phyloP scores from a whole-genome alignment of 2,329 filamentous ascomycete species.

The Venturia aucupariae region DNA sequence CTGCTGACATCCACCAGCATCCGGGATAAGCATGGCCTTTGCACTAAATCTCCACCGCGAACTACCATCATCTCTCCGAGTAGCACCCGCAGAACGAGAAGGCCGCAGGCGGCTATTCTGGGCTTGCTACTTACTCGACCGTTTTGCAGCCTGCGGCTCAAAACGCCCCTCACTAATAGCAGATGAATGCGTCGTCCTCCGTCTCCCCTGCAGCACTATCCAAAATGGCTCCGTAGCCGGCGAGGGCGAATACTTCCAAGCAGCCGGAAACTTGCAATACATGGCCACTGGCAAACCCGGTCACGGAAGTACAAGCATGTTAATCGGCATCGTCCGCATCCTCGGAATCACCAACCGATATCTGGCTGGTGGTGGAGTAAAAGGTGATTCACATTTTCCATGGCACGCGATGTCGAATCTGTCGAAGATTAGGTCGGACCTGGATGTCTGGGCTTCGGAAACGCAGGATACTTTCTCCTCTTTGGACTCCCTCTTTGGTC shows the following conservation, averaged over 20 bases:
- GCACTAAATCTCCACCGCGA: conserved; percentile 76
- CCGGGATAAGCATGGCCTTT: conserved; percentile 71
- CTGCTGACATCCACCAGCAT: conserved; percentile 42
- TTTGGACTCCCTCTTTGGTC: conserved; percentile 64
- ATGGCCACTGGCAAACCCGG: conserved; percentile 59
- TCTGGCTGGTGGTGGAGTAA: conserved; percentile 74
- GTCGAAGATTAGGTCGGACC: conserved; percentile 75
- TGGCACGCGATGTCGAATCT: conserved; percentile 82
- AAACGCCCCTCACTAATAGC: conserved; percentile 71
- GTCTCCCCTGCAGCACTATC: conserved; percentile 65
- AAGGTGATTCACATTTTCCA: conserved; percentile 82
- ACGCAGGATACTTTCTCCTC: conserved; percentile 72
- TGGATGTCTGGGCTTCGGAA: conserved; percentile 77
- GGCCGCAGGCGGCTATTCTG: conserved; percentile 74
- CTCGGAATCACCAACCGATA: conserved; percentile 78
- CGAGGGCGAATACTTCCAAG: conserved; percentile 74
- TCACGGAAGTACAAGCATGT: conserved; percentile 68
- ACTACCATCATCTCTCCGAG: conserved; percentile 51
- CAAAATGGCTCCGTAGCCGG: conserved; percentile 51
- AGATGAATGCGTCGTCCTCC: conserved; percentile 66
- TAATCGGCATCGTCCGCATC: conserved; percentile 77
- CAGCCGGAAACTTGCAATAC: conserved; percentile 67
- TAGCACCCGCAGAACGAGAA: conserved; percentile 62
- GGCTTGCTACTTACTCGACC: conserved; percentile 79
- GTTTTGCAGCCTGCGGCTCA: conserved; percentile 73